Evolutionary conservation across 2,329 filamentous ascomycete species (phyloP).

Genomic region (Teratosphaeria destructans): DNA sequence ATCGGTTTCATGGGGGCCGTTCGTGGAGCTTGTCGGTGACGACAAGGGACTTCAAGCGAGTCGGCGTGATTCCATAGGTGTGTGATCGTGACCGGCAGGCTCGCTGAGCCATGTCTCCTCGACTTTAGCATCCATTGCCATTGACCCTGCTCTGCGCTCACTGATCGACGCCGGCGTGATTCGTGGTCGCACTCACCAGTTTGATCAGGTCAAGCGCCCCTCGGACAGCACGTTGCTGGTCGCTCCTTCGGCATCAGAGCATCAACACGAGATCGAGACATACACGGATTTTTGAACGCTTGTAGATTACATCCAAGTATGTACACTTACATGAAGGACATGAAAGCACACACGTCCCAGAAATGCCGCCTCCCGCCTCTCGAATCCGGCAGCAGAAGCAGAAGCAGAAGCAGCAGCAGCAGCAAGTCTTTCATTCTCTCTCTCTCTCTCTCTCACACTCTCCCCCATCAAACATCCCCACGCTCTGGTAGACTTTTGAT

Average conservation of each 20-base stretch:
- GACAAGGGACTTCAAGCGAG: too few relatives aligned
- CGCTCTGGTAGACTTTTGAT: background rate
- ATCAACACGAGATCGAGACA: background rate
- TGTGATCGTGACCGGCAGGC: too few relatives aligned
- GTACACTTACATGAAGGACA: constrained; percentile 1
- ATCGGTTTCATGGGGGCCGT: too few relatives aligned
- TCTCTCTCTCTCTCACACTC: background rate
- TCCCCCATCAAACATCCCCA: background rate
- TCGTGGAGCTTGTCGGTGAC: background rate
- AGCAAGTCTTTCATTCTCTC: background rate
- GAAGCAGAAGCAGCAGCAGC: background rate
- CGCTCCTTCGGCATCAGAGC: too few relatives aligned
- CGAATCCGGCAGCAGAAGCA: background rate
- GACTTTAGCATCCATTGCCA: too few relatives aligned
- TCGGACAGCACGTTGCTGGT: too few relatives aligned
- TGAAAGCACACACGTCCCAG: background rate
- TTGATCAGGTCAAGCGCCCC: too few relatives aligned
- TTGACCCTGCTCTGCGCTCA: too few relatives aligned
- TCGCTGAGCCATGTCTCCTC: too few relatives aligned
- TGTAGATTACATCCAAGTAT: constrained; percentile 2
- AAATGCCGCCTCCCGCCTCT: background rate
- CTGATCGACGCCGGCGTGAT: too few relatives aligned
- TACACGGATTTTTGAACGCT: background rate
- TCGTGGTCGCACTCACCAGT: too few relatives aligned
- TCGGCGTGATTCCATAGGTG: too few relatives aligned